Evolutionary conservation across 768 basidiomycete genomes (phyloP).

Genomic region (Floccularia luteovirens): DNA sequence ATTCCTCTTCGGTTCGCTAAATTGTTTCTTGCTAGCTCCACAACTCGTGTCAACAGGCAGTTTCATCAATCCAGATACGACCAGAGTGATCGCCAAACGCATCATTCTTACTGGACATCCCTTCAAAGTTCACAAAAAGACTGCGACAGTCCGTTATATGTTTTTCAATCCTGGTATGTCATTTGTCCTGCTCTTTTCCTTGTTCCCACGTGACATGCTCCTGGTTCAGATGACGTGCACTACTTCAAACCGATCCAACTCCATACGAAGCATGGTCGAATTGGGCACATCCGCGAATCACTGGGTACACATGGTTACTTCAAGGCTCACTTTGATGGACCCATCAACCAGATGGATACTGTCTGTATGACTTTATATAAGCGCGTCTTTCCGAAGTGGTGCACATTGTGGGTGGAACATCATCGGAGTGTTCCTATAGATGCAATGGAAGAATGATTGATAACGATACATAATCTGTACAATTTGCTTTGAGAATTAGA

Average conservation of each 20-base stretch:
- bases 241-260: slow-evolving; percentile 94
- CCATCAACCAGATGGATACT: slow-evolving; percentile 94
- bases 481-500: neutral
- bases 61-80: slow-evolving; percentile 85
- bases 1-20: neutral
- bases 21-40: slow-evolving; percentile 39
- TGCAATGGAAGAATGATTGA: slow-evolving; percentile 33
- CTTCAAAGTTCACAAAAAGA: slow-evolving; percentile 95
- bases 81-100: slow-evolving; percentile 88
- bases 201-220: slow-evolving; percentile 6
- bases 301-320: slow-evolving; percentile 97
- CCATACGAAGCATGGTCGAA: slow-evolving; percentile 84
- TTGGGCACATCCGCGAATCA: slow-evolving; percentile 85
- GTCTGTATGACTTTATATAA: slow-evolving; percentile 96
- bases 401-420: slow-evolving; percentile 38
- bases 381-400: slow-evolving; percentile 88
- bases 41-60: slow-evolving; percentile 86
- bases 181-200: slow-evolving; percentile 1
- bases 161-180: slow-evolving; percentile 82
- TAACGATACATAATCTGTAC: neutral
- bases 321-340: slow-evolving; percentile 93
- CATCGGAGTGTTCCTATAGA: slow-evolving; percentile 10
- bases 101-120: slow-evolving; percentile 93
- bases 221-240: slow-evolving; percentile 62
- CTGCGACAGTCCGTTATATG: slow-evolving; percentile 96